These are phyloP conservation scores for Microbotryomycetes sp. DNA, from an alignment of 1,284 basidiomycete species.

Conservation along the genomic window DNA sequence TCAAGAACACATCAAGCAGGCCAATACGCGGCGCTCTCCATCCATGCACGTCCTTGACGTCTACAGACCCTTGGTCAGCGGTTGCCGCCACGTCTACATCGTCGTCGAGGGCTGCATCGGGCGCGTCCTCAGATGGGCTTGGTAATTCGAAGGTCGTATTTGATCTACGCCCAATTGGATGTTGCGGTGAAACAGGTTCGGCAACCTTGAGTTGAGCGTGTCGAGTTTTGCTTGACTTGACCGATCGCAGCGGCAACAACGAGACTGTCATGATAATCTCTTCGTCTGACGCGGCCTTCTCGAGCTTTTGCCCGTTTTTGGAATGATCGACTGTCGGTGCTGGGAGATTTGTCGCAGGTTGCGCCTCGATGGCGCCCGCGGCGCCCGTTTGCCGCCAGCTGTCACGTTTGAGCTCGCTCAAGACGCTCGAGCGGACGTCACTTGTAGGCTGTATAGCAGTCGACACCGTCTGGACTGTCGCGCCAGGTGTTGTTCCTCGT, in stretches of 20 bases:
- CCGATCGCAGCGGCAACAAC: conserved; percentile 19
- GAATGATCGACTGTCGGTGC: too few species aligned
- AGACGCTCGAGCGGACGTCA: neutral
- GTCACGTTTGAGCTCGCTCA: neutral
- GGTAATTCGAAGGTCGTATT: conserved; percentile 9
- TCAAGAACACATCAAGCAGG: conserved; percentile 31
- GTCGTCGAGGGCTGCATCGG: neutral
- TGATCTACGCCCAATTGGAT: neutral
- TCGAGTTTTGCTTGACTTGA: conserved; percentile 1
- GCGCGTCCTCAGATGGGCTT: too few species aligned
- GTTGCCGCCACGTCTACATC: neutral
- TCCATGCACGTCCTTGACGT: neutral
- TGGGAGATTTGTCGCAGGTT: too few species aligned
- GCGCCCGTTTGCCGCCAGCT: neutral
- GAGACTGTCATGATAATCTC: conserved; percentile 24
- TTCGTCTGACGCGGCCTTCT: too few species aligned
- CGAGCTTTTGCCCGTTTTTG: too few species aligned
- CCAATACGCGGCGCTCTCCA: conserved; percentile 18
- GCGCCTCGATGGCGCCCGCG: neutral
- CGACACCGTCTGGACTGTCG: too few species aligned
- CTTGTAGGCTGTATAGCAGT: too few species aligned
- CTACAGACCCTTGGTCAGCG: neutral
- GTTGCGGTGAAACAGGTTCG: neutral
- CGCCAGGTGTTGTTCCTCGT: too few species aligned
- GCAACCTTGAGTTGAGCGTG: too few species aligned